phyloP scores from a whole-genome alignment of 2,329 filamentous ascomycete genomes.

The Fusarium citri region DNA sequence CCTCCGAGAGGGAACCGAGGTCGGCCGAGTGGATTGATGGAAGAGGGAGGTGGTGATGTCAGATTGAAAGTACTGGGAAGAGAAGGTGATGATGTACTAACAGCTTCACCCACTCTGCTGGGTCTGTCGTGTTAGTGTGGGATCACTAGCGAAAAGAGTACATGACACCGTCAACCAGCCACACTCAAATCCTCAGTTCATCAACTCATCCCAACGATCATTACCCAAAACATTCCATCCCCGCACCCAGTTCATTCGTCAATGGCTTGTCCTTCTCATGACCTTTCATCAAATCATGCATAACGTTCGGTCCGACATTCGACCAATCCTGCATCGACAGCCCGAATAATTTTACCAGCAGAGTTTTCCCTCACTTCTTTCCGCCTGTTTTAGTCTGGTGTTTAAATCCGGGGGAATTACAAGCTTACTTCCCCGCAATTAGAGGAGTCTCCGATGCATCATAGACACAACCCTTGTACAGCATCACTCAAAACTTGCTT shows the following conservation, averaged over 20 bases:
- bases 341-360: slow-evolving; percentile 15
- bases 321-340: slow-evolving; percentile 1
- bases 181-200: not conserved
- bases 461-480: slow-evolving; percentile 8
- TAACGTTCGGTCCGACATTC: slow-evolving; percentile 26
- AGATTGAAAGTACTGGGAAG: not conserved
- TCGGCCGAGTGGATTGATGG: not conserved
- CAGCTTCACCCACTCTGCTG: too few relatives aligned
- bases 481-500: slow-evolving; percentile 19
- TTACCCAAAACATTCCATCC: slow-evolving; percentile 1
- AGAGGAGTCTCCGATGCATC: slow-evolving; percentile 26
- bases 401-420: slow-evolving; percentile 9
- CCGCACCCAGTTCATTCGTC: not conserved
- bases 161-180: rapidly evolving
- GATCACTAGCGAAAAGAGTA: not conserved
- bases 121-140: not conserved
- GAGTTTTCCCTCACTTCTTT: not conserved
- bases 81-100: not conserved
- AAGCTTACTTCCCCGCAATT: slow-evolving; percentile 23
- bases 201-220: slow-evolving; percentile 10
- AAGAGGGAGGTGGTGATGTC: slow-evolving; percentile 17
- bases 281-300: slow-evolving; percentile 12
- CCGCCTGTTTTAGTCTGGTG: not conserved
- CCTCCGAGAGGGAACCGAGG: slow-evolving; percentile 31
- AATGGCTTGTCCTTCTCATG: slow-evolving; percentile 2